These are phyloP conservation scores for Pterocarpus santalinus DNA, from an alignment of 306 rosid genomes.

Conservation along the genomic window DNA sequence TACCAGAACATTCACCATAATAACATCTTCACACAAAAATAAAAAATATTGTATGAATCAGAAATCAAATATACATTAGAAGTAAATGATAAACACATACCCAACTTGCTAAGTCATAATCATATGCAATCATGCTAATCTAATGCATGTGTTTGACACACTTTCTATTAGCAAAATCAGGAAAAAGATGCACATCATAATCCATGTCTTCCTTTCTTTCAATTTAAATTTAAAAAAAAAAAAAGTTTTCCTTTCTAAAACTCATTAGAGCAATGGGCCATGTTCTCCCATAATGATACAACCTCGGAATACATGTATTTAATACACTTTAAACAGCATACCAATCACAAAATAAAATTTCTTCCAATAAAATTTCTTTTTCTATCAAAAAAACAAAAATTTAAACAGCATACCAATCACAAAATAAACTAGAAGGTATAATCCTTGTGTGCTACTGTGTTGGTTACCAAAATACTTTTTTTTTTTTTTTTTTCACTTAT, in stretches of 20 bases:
- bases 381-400: too few relatives aligned
- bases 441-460: neutral
- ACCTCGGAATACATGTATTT: conserved; percentile 4
- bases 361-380: too few relatives aligned
- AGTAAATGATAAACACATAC: neutral
- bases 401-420: neutral
- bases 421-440: conserved; percentile 6
- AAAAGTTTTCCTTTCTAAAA: neutral
- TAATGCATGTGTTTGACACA: neutral
- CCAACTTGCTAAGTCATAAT: neutral
- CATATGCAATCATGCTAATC: conserved; percentile 25
- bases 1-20: neutral
- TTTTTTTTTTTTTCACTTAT: neutral
- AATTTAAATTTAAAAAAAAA: neutral
- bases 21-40: conserved; percentile 16
- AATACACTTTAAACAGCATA: neutral
- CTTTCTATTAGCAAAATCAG: conserved; percentile 1
- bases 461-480: neutral
- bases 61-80: conserved; percentile 6
- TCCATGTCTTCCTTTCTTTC: neutral
- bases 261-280: neutral
- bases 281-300: conserved; percentile 3
- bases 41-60: neutral
- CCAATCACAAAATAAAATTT: neutral
- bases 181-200: neutral